Base-by-base conservation (phyloP, 805 yeast species). In the Cyberlindnera maclurae region DNA sequence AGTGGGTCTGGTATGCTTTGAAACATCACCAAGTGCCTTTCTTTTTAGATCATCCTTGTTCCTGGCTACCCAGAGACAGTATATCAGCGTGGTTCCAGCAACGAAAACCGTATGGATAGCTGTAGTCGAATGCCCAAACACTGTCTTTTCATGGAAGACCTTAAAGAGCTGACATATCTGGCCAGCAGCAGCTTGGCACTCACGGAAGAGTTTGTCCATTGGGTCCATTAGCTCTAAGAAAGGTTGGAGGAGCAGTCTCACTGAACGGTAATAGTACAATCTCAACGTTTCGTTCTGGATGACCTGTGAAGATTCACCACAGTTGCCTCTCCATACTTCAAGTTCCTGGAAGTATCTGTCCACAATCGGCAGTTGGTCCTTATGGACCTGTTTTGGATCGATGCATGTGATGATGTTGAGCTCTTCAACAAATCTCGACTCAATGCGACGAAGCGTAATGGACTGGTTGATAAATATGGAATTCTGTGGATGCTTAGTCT, bases 141-240 rank as follows among this genome's bases (percentile, higher is more conserved):
- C 74, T 0, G 82, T 75, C 47, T 71, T 74, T 50, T 77, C 78
- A 55, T 76, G 82, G 53, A 75, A 77, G 12, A 72, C 76, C 45
- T 77, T 75, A 53, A 77, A 75, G 18, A 77, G 62, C 46, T 75
- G 82, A 51, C 84, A 77, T 29, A 79, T 73, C 52, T 77, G 81
- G 20, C 84, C 85, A 1, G 84, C 82, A 17, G 82, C 83, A 2
- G 80, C 79, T 51, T 78, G 84, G 54, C 85, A 79, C 55, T 78
- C 82, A 37, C 70, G 65, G 53, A 79, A 77, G 24, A 79, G 58
- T 34, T 73, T 63, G 52, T 76, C 79, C 49, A 71, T 74, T 5
- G 84, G 83, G 41, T 74, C 75, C 48, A 79, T 57, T 5, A 76
- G 57, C 49, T 77, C 84, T 41, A 79, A 52, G 53, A 74, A 79